phyloP scores from a whole-genome alignment of 495 filamentous ascomycete species.

The Xylaria palmicola region DNA sequence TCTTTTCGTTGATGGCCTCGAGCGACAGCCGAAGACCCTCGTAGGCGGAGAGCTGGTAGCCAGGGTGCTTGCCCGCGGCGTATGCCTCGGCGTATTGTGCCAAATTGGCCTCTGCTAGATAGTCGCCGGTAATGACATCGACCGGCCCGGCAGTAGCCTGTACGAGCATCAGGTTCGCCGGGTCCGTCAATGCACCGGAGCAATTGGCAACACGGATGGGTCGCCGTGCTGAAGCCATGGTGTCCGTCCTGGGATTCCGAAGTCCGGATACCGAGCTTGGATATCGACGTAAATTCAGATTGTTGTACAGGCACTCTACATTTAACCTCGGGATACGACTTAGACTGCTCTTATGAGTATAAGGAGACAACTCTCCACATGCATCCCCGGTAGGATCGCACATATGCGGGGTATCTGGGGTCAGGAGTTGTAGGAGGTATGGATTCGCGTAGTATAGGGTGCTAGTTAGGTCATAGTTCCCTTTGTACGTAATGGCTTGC shows the following conservation, averaged over 20 bases:
- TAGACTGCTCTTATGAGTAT: too few species aligned
- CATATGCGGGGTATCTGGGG: too few species aligned
- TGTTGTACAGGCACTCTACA: too few species aligned
- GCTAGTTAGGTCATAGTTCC: too few species aligned
- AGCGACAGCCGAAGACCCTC: slow-evolving; percentile 43
- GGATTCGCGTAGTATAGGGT: too few species aligned
- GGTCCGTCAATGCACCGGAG: slow-evolving; percentile 34
- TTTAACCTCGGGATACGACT: too few species aligned
- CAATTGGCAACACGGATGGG: slow-evolving; percentile 51
- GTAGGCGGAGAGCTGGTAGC: slow-evolving; percentile 26
- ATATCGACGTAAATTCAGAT: too few species aligned
- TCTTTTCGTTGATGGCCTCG: slow-evolving; percentile 41
- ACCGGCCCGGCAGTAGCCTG: slow-evolving; percentile 22
- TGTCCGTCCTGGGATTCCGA: not conserved
- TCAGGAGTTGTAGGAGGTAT: too few species aligned
- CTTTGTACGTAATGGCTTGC: too few species aligned
- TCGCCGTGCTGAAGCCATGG: slow-evolving; percentile 20
- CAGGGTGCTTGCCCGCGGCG: slow-evolving; percentile 30
- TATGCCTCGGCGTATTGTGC: slow-evolving; percentile 21
- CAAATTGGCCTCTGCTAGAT: slow-evolving; percentile 45
- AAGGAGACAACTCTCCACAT: too few species aligned
- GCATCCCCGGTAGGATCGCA: too few species aligned
- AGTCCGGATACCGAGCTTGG: too few species aligned
- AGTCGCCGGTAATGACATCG: slow-evolving; percentile 58
- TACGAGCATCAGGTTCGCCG: slow-evolving; percentile 32